Base-by-base conservation (phyloP, 2,329 filamentous ascomycete genomes). In the Penicillium sp. region DNA sequence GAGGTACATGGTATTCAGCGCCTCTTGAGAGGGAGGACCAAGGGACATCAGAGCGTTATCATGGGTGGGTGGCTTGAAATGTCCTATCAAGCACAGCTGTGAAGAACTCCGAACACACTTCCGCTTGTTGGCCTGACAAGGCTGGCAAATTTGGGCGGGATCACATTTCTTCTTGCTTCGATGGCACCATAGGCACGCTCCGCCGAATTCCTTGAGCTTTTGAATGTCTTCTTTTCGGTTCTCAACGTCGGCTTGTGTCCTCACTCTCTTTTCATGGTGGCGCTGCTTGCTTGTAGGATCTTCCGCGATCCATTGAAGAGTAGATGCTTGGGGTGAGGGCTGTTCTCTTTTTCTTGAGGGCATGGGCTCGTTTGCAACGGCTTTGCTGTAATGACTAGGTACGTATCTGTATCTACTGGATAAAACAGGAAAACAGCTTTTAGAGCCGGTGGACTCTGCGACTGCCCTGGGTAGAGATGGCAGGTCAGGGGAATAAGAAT, bases 141-240 rank as follows among this genome's bases (percentile, higher is more conserved):
- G 37, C 5, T 41, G 18, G 27, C 70, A 72, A 20, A 60, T 56
- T 20, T 52, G 42, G 7, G 40, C 35, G 7, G 56, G 37, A 12
- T 54, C 61, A 40, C 70, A 72, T 37, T 49, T 56, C 37, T 70
- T 70, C 57, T 65, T 70, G 11, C 54, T 65, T 18, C 61, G 59
- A 48, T 59, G 59, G 46, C 70, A 72, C 54, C 62, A 65, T 12
- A 65, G 23, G 52, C 70, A 72, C 9, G 68, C 59, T 20, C 69
- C 69, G 3, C 69, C 69, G 25, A 51, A 53, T 23, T 53, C 49
- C 43, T 57, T 69, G 35, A 70, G 44, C 15, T 40, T 35, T n/a
- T 37, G 46, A 35, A 35, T 35, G 3, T 49, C 46, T 6, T 40
- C 37, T 11, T 40, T 40, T 40, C 37, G 37, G 6, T 40, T 40